phyloP scores from a whole-genome alignment of 75 land plant species.

The Cryptomeria japonica region DNA sequence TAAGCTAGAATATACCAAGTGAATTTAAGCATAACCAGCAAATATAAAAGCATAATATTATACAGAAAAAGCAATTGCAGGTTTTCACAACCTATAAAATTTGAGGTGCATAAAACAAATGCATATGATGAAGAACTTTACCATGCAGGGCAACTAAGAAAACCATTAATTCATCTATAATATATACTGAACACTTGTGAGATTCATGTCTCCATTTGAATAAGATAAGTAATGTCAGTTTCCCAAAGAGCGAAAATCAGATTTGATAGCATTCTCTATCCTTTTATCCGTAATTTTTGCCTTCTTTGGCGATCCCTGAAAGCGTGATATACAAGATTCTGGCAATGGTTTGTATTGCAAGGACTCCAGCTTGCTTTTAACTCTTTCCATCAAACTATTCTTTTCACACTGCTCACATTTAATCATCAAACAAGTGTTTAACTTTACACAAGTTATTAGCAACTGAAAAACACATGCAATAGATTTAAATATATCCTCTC shows the following conservation, averaged over 20 bases:
- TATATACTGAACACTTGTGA: not conserved
- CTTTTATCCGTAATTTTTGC: not conserved
- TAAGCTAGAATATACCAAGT: not conserved
- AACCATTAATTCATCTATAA: not conserved
- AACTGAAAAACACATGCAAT: not conserved
- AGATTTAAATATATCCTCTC: not conserved
- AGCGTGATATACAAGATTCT: conserved; percentile 1
- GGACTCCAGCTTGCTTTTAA: conserved; percentile 9
- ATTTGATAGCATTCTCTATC: not conserved
- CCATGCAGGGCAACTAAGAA: not conserved
- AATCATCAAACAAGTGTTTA: not conserved
- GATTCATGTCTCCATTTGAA: not conserved
- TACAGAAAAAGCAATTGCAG: not conserved
- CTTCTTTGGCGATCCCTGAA: not conserved
- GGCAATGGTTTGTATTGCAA: conserved; percentile 4
- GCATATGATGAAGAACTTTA: not conserved
- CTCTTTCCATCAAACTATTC: not conserved
- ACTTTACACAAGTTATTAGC: not conserved
- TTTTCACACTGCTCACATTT: not conserved
- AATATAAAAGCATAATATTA: not conserved
- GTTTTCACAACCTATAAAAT: not conserved
- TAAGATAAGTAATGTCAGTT: not conserved
- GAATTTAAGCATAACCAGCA: not conserved
- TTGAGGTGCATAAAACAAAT: not conserved
- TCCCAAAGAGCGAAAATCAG: not conserved